Base-by-base conservation (phyloP, 257 asterid species). In the Avicennia marina region DNA sequence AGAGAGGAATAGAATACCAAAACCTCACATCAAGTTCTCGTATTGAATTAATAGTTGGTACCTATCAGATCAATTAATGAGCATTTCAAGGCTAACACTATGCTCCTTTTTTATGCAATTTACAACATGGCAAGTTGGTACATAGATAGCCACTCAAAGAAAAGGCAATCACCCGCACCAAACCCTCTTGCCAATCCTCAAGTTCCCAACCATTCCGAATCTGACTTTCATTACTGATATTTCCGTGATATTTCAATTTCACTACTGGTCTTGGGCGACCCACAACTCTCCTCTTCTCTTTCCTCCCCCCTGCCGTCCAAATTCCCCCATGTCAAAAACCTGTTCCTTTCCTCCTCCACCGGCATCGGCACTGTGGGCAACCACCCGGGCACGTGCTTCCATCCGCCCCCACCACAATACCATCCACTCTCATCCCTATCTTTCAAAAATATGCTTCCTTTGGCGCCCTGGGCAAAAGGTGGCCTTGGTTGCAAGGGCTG, bases 341-440 rank as follows among this genome's bases (percentile, higher is more conserved):
- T n/a, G n/a, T n/a, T n/a, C n/a, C n/a, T n/a, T 11, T 7, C 68
- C 17, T 31, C 60, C 15, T 40, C 53, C 69, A 7, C 69, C 48
- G 44, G 60, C 46, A 18, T 64, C 29, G 84, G 74, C 74, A 62
- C 54, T n/a, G 27, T 29, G 6, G 89, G 87, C 16, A 84, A 54
- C 85, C 94, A 84, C 53, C 66, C 54, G 7, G 89, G 87, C 11
- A 81, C 76, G 4, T 81, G 89, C 63, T 48, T 64, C 60, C 47
- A 44, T 11, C 60, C 42, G 39, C 48, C 74, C 15, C 13, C 68
- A 29, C 40, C 11, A 24, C 50, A 51, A 39, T 58, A 40, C 56
- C 60, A 43, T 26, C 33, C 36, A 12, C 39, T 46, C 27, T 13
- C 19, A 42, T 55, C 68, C 24, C 45, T 57, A 32, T 25, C 40